These are phyloP conservation scores for Maudiozyma barnettii DNA, from an alignment of 805 yeast species.

Conservation along the genomic window DNA sequence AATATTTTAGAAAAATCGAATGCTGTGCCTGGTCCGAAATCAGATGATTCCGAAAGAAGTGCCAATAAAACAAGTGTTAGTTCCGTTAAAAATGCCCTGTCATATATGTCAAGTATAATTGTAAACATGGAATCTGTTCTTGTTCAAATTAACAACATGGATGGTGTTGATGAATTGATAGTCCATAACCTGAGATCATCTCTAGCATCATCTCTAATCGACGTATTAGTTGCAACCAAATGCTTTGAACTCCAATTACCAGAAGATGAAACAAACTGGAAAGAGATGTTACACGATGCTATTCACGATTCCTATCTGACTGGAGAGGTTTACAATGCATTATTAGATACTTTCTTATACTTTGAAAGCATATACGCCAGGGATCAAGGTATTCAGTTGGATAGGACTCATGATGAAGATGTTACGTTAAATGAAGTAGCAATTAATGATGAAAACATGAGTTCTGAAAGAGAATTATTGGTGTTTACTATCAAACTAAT, in stretches of 20 bases:
- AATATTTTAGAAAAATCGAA: conserved; percentile 12
- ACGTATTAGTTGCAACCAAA: conserved; percentile 19
- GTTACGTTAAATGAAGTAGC: conserved; percentile 16
- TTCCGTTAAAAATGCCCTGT: conserved; percentile 5
- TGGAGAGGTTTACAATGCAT: conserved; percentile 4
- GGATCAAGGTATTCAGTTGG: conserved; percentile 12
- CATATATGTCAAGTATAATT: conserved; percentile 9
- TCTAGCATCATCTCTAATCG: conserved; percentile 18
- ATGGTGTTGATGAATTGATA: neutral
- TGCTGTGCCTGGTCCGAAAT: neutral
- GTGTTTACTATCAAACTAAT: conserved; percentile 24
- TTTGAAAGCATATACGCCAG: conserved; percentile 22
- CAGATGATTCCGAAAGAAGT: neutral
- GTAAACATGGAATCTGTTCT: conserved; percentile 11
- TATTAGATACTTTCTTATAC: conserved; percentile 17
- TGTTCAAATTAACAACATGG: conserved; percentile 2
- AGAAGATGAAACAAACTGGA: conserved; percentile 18
- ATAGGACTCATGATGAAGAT: conserved; percentile 22
- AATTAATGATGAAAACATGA: conserved; percentile 4
- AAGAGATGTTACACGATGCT: conserved; percentile 7
- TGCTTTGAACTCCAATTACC: conserved; percentile 24
- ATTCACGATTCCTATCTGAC: conserved; percentile 10
- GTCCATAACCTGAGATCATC: conserved; percentile 10
- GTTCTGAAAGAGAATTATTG: conserved; percentile 17
- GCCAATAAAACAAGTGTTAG: neutral